Evolutionary conservation across 1,284 basidiomycete species (phyloP).

Genomic region (Trichosporon sp.): DNA sequence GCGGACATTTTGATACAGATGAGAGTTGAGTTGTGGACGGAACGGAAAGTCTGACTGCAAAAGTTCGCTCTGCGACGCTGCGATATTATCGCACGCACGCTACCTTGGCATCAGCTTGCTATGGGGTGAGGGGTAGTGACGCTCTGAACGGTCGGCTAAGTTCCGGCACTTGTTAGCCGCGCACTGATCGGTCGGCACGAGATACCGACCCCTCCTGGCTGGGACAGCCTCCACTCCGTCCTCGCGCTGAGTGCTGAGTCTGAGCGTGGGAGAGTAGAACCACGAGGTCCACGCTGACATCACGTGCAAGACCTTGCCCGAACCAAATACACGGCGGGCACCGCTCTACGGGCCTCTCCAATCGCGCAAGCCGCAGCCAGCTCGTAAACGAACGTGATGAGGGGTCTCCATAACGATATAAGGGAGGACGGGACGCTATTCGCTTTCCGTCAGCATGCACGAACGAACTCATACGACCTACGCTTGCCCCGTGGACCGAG

Average conservation of each 20-base stretch:
- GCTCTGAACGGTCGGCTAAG: background rate
- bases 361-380: background rate
- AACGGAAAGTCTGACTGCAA: background rate
- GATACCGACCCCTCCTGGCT: background rate
- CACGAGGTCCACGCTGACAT: background rate
- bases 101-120: too few relatives aligned
- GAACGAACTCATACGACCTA: background rate
- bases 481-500: background rate
- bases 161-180: background rate
- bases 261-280: background rate
- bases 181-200: background rate
- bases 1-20: background rate
- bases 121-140: background rate
- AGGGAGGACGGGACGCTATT: background rate
- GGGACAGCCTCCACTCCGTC: background rate
- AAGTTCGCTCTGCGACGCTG: background rate
- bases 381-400: background rate
- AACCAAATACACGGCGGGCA: background rate
- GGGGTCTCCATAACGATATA: background rate
- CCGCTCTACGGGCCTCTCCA: background rate
- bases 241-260: background rate
- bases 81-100: background rate
- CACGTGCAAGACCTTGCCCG: background rate
- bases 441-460: too few relatives aligned
- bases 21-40: too few relatives aligned